A percentile compares a stretch with the other conserved stretches of the same genome.
These are phyloP conservation scores for Exophiala sideris DNA, from an alignment of 2,329 filamentous ascomycete species.

Conservation along the genomic window DNA sequence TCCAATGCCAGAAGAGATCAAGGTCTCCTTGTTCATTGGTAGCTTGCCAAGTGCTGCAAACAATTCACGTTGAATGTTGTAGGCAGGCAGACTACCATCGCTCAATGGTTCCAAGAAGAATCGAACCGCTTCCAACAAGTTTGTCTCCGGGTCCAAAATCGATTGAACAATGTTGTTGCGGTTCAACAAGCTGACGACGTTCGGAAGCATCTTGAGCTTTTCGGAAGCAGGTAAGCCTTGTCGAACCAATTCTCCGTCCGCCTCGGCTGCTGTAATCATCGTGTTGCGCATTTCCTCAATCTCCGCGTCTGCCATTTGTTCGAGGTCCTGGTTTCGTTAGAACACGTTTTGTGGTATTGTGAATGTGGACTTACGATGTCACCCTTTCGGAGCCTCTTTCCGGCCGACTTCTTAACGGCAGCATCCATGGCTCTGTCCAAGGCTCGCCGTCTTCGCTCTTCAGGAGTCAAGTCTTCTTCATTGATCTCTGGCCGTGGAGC, in stretches of 20 bases:
- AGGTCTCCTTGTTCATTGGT: constrained; percentile 84
- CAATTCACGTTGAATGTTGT: constrained; percentile 94
- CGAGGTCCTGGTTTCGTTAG: constrained; percentile 65
- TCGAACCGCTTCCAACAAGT: constrained; percentile 89
- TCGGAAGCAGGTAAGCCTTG: constrained; percentile 77
- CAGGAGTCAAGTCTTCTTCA: constrained; percentile 76
- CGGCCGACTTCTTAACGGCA: constrained; percentile 75
- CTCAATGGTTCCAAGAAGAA: constrained; percentile 96
- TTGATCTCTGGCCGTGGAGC: constrained; percentile 60
- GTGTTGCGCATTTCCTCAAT: constrained; percentile 81
- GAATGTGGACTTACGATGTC: constrained; percentile 65
- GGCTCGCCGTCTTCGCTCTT: constrained; percentile 66
- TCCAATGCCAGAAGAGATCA: constrained; percentile 88
- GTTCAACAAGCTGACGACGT: constrained; percentile 84
- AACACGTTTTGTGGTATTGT: neutral
- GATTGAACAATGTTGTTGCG: constrained; percentile 78
- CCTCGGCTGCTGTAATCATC: constrained; percentile 87
- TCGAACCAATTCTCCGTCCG: constrained; percentile 78
- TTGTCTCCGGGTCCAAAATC: constrained; percentile 89
- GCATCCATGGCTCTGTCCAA: constrained; percentile 85
- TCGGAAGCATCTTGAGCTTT: constrained; percentile 89
- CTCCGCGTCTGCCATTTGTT: constrained; percentile 84
- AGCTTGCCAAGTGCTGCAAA: constrained; percentile 76
- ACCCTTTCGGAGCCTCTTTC: constrained; percentile 72
- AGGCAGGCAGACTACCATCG: constrained; percentile 89